Conservation (phyloP, 768 basidiomycete species). For the Leccinum subgranulosum region DNA sequence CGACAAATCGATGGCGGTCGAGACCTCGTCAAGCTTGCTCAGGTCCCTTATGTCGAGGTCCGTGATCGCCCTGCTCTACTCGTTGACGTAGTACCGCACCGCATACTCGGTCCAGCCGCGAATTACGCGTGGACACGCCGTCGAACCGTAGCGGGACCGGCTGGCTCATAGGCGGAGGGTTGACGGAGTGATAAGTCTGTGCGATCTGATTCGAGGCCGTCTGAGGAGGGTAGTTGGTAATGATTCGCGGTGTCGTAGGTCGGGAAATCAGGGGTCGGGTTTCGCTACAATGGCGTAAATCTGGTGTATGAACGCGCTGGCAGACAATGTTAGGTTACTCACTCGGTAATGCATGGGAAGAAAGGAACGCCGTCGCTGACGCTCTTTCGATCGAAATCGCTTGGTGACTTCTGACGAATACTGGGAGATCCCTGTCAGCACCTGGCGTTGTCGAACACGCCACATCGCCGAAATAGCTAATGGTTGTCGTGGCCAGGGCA, state of each 20-base stretch:
- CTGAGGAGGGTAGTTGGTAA: conserved; percentile 21
- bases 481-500: background rate
- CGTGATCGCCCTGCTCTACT: conserved; percentile 57
- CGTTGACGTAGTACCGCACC: conserved; percentile 66
- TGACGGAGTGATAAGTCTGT: conserved; percentile 19
- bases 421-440: conserved; percentile 9
- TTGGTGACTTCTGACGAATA: conserved; percentile 15
- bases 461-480: conserved; percentile 24
- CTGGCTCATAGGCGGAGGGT: conserved; percentile 20
- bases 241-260: conserved; percentile 28
- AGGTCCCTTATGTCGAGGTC: conserved; percentile 64
- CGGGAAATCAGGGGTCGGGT: conserved; percentile 48
- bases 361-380: conserved; percentile 12
- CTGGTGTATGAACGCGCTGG: background rate
- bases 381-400: conserved; percentile 14
- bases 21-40: conserved; percentile 42
- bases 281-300: conserved; percentile 40
- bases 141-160: conserved; percentile 29
- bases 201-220: no score
- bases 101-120: conserved; percentile 75
- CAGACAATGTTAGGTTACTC: conserved; percentile 4
- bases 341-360: conserved; percentile 23
- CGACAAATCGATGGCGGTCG: conserved; percentile 31
- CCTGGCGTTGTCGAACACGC: conserved; percentile 25
- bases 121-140: conserved; percentile 16